These are phyloP conservation scores for Pseudogymnoascus sp. DNA, from an alignment of 2,329 filamentous ascomycete species.

Conservation along the genomic window DNA sequence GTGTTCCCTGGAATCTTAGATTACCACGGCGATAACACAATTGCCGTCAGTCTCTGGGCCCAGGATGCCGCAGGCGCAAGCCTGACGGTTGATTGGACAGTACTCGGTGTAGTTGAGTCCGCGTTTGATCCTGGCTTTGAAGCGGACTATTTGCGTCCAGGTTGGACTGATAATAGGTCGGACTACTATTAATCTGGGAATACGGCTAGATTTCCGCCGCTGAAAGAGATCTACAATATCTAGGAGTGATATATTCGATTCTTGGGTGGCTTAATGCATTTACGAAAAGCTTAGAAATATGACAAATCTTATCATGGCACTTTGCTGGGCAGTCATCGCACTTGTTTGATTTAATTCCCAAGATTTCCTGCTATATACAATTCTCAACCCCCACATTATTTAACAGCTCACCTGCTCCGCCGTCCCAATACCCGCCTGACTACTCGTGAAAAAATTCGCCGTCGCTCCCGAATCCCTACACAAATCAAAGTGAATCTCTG, in stretches of 20 bases:
- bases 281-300: not conserved
- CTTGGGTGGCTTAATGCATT: not conserved
- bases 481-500: not conserved
- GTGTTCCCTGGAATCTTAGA: constrained; percentile 54
- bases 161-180: constrained; percentile 35
- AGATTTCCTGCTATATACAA: not conserved
- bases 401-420: constrained; percentile 6
- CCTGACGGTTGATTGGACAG: constrained; percentile 39
- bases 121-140: constrained; percentile 47
- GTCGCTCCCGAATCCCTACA: not conserved
- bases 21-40: constrained; percentile 51
- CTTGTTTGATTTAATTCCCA: not conserved
- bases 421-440: not conserved
- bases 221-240: not conserved
- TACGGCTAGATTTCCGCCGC: not conserved
- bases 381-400: not conserved
- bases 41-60: constrained; percentile 54
- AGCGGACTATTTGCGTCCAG: constrained; percentile 42
- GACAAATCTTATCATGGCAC: not conserved
- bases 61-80: constrained; percentile 24
- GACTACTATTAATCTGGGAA: constrained; percentile 1
- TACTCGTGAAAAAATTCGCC: not conserved
- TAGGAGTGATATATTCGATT: not conserved
- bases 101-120: constrained; percentile 48
- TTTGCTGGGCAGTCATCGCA: not conserved